Percentiles rank a stretch among this genome's conserved stretches.
Conservation (phyloP, 1,284 basidiomycete genomes). For the Phenoliferia sp. region DNA sequence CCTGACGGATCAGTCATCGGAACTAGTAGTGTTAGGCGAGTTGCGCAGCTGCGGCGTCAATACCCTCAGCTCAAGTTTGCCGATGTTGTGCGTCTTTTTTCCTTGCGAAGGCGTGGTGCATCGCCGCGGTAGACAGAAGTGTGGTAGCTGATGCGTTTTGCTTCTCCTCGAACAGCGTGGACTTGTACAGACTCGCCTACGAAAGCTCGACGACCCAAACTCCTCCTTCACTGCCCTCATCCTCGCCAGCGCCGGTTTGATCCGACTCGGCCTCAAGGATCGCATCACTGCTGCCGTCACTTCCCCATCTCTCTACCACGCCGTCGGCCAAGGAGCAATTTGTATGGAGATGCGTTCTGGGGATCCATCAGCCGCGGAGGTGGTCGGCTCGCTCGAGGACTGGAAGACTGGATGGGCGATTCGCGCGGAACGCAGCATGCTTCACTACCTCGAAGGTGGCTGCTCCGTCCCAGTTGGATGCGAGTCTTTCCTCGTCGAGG, state of each 20-base stretch:
- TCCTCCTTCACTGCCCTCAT: constrained; percentile 85
- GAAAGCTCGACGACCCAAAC: constrained; percentile 80
- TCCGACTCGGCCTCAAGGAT: constrained; percentile 61
- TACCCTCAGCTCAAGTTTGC: constrained; percentile 77
- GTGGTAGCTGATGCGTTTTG: constrained; percentile 10
- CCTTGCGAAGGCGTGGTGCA: not conserved
- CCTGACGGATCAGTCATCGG: constrained; percentile 87
- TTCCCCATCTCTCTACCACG: constrained; percentile 73
- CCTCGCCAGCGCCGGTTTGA: constrained; percentile 87
- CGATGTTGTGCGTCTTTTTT: constrained; percentile 64
- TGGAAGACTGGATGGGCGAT: constrained; percentile 53
- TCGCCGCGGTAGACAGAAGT: no score
- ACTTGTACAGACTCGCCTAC: constrained; percentile 63
- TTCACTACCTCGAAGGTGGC: constrained; percentile 87
- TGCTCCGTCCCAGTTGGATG: constrained; percentile 97
- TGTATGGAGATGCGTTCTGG: constrained; percentile 76
- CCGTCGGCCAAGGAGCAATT: constrained; percentile 91
- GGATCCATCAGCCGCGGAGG: constrained; percentile 58
- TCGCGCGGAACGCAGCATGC: constrained; percentile 77
- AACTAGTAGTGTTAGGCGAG: constrained; percentile 85
- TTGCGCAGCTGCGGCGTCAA: constrained; percentile 79
- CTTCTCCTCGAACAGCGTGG: constrained; percentile 47
- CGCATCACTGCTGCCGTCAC: constrained; percentile 72
- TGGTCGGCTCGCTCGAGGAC: constrained; percentile 67
- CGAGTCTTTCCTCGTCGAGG: constrained; percentile 45